A percentile compares a stretch with the other conserved stretches of the same genome.
phyloP scores from a whole-genome alignment of 2,329 filamentous ascomycete genomes.

The Dactylellina parvicollis region DNA sequence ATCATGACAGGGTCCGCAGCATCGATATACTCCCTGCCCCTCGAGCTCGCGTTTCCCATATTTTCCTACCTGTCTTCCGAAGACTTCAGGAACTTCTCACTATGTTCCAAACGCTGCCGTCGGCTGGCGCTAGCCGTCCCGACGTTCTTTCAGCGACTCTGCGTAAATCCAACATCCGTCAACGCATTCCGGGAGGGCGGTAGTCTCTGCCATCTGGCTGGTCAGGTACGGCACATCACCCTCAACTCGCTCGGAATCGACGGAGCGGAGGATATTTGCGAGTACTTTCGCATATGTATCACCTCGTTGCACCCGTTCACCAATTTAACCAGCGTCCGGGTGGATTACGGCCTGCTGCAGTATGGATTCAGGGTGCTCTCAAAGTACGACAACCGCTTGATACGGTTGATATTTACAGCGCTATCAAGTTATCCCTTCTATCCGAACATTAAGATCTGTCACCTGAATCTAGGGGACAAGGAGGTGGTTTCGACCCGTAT shows the following conservation, averaged over 20 bases:
- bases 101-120: conserved; percentile 8
- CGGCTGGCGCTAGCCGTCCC: not conserved
- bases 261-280: not conserved
- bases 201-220: not conserved
- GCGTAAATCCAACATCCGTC: not conserved
- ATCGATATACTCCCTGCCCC: not conserved
- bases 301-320: not conserved
- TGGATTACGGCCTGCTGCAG: not conserved
- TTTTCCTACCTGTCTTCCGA: not conserved
- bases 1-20: not conserved
- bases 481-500: not conserved
- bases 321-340: not conserved
- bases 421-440: not conserved
- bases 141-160: not conserved
- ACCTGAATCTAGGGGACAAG: not conserved
- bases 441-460: not conserved
- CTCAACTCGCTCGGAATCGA: not conserved
- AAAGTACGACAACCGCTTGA: not conserved
- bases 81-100: conserved; percentile 2
- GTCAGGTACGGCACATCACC: not conserved
- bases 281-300: not conserved
- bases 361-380: not conserved
- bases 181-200: not conserved
- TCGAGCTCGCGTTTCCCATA: not conserved
- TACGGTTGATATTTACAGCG: not conserved